Base-by-base conservation (phyloP, 2,329 filamentous ascomycete genomes). In the Trichophyton rubrum region DNA sequence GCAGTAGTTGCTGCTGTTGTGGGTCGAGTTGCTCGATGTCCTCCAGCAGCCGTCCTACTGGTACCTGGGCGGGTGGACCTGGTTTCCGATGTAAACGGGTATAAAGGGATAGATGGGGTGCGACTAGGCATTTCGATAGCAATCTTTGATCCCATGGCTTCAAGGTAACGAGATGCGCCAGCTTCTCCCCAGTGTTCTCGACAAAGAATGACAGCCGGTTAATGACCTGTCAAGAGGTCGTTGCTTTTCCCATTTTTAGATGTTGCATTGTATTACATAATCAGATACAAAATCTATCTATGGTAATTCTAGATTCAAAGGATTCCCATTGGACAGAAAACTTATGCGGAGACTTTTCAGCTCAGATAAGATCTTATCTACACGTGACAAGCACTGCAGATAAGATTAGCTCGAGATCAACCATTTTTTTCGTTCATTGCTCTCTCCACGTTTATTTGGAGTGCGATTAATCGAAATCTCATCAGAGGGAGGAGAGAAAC, bases 1-100 rank as follows among this genome's bases (percentile, higher is more conserved):
- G 80, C 71, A 51, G 79, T 77, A 35, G 80, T 83, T 51, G 82
- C 77, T 2, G 81, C 82, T 1, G 84, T 85, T 33, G 79, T 76
- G 56, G 71, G 71, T 33, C 71, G 68, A 30, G 77, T 77, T 41
- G 82, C 85, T 77, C 76, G 57, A 79, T 80, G 43, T 73, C 73
- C 40, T 22, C 58, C 55, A 13, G 55, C 43, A 20, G 30, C 47
- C 60, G 61, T 58, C 64, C 67, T 11, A 66, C 68, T 3, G 56
- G 66, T 56, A 64, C 63, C 49, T 66, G 66, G 22, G 30, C 49
- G 49, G 2, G 49, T 30, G 7, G 49, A 53, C 9, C 49, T 53
- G 15, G 22, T 53, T 5, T 30, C 49, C 27, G 49, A 33, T 9
- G 49, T 53, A 33, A 7, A 27, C 6, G 49, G 49, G 49, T 53